Conservation (phyloP, 1,284 basidiomycete species). For the Erythrobasidium hasegawianum region DNA sequence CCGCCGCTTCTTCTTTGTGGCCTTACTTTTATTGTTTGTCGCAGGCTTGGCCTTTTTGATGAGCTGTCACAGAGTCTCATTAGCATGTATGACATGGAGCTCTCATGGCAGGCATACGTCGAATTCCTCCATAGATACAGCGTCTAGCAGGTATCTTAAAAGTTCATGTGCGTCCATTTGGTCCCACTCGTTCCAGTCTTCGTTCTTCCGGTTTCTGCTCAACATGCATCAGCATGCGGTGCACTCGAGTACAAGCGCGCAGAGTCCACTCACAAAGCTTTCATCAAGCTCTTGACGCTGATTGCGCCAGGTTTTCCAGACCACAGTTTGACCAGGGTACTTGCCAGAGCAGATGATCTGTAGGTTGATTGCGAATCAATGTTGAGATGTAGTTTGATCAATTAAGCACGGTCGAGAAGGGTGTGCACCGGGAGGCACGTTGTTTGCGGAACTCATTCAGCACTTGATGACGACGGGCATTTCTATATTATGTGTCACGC, state of each 20-base stretch:
- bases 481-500: not conserved
- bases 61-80: conserved; percentile 53
- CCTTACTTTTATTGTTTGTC: conserved; percentile 42
- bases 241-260: no score
- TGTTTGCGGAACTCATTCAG: no score
- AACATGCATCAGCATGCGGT: not conserved
- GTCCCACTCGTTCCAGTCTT: conserved; percentile 76
- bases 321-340: conserved; percentile 33
- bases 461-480: no score
- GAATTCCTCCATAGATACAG: conserved; percentile 90
- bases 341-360: conserved; percentile 31
- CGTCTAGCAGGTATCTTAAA: conserved; percentile 78
- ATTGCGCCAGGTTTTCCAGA: conserved; percentile 26
- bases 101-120: no score
- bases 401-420: not conserved
- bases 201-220: conserved; percentile 54
- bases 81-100: no score
- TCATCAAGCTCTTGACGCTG: conserved; percentile 29
- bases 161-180: conserved; percentile 96
- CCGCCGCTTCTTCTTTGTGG: conserved; percentile 43
- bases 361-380: no score
- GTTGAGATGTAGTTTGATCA: no score
- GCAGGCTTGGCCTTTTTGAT: conserved; percentile 68
- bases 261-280: conserved; percentile 21
- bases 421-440: not conserved